A percentile compares a stretch with the other conserved stretches of the same genome.
Evolutionary conservation across 192 early-diverging fungal genomes (phyloP).

Genomic region (Umbelopsis ramanniana): DNA sequence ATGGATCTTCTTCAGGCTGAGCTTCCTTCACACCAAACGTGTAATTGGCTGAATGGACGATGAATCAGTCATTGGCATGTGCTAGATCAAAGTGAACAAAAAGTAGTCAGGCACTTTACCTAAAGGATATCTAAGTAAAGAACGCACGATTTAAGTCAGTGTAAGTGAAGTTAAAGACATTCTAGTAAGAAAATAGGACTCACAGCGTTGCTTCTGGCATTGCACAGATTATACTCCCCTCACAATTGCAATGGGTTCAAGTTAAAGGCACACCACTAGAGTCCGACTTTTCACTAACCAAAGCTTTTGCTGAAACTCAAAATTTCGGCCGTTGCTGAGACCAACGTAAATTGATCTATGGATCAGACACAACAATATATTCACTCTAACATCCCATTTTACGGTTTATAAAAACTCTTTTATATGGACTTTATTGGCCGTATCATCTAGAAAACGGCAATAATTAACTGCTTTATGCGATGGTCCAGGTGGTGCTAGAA

Average conservation of each 20-base stretch:
- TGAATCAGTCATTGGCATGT: neutral
- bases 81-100: neutral
- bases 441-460: neutral
- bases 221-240: neutral
- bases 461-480: neutral
- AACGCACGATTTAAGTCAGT: too few relatives aligned
- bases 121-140: neutral
- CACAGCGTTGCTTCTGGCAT: slow-evolving; percentile 22
- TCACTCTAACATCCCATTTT: too few relatives aligned
- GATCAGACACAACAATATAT: too few relatives aligned
- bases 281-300: too few relatives aligned
- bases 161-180: too few relatives aligned
- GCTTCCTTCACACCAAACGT: slow-evolving; percentile 77
- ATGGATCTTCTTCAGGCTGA: slow-evolving; percentile 70
- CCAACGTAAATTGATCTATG: too few relatives aligned
- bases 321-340: too few relatives aligned
- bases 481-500: slow-evolving; percentile 4
- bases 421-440: neutral
- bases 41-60: slow-evolving; percentile 50
- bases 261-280: too few relatives aligned
- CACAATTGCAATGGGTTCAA: neutral
- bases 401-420: neutral
- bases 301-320: too few relatives aligned
- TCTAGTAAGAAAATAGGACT: neutral
- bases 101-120: neutral